Evolutionary conservation across 495 filamentous ascomycete genomes (phyloP).

Genomic region (Podospora appendiculata): DNA sequence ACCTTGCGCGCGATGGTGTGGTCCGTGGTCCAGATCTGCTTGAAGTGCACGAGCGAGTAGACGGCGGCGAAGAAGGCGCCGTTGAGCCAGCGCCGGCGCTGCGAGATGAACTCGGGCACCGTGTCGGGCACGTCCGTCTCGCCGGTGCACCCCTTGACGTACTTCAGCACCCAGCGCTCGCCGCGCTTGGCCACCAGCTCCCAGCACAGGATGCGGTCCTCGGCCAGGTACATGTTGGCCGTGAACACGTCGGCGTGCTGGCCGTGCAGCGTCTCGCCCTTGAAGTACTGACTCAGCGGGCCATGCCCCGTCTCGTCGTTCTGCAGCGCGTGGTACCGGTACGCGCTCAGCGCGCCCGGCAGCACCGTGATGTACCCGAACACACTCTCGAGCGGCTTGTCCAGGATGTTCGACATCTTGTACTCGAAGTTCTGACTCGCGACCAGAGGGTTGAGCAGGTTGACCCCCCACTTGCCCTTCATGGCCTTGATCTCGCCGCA

Average conservation of each 20-base stretch:
- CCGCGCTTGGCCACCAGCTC: slow-evolving; percentile 93
- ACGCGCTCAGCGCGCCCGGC: slow-evolving; percentile 89
- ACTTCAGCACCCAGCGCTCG: slow-evolving; percentile 95
- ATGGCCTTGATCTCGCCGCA: slow-evolving; percentile 97
- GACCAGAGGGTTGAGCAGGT: slow-evolving; percentile 88
- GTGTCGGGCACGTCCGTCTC: slow-evolving; percentile 87
- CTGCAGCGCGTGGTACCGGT: slow-evolving; percentile 93
- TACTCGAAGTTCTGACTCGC: slow-evolving; percentile 99
- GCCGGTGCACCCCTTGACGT: slow-evolving; percentile 89
- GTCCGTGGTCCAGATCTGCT: slow-evolving; percentile 89
- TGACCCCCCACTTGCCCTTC: slow-evolving; percentile 74
- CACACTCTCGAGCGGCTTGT: slow-evolving; percentile 93
- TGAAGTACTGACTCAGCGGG: slow-evolving; percentile 97
- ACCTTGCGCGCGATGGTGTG: slow-evolving; percentile 85
- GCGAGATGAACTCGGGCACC: slow-evolving; percentile 91
- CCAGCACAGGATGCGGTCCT: slow-evolving; percentile 98
- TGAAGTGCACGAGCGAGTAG: slow-evolving; percentile 92
- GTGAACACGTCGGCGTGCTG: slow-evolving; percentile 98
- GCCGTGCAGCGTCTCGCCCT: slow-evolving; percentile 93
- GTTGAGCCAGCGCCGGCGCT: slow-evolving; percentile 94
- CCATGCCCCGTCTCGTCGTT: slow-evolving; percentile 95
- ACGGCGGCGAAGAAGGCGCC: slow-evolving; percentile 98
- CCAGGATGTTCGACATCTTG: slow-evolving; percentile 99
- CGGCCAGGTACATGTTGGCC: slow-evolving; percentile 98
- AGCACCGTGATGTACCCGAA: slow-evolving; percentile 98